Base-by-base conservation (phyloP, 2,329 filamentous ascomycete species). In the Clarireedia monteithiana region DNA sequence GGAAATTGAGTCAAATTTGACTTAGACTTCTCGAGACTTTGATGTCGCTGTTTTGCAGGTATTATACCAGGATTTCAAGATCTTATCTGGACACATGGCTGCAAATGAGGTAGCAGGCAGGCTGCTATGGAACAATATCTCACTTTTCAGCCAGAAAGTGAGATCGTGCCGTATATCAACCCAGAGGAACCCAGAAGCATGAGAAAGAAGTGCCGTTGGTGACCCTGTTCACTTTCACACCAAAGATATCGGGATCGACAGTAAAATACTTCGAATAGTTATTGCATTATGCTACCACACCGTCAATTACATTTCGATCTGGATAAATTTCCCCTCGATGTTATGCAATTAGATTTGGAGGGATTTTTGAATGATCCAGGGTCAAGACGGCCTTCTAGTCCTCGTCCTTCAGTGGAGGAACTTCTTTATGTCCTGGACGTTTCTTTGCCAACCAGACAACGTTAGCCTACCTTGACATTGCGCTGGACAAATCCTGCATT, bases 391-490 rank as follows among this genome's bases (percentile, higher is more conserved):
- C 36, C 26, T 34, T 14, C 23, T n/a, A 50, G 24, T 17, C 53
- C 40, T 9, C 34, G 50, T n/a, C 50, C 53, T 59, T 59, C 48
- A 48, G 57, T 36, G 47, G 57, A 2, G 54, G 57, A 5, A 48
- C 23, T 6, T 48, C 50, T 9, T 27, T 50, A 14, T 59, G 57
- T 30, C 50, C 50, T 38, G 57, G 57, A 7, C 45, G 54, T 3
- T 51, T 24, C 30, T 10, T 59, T 17, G 54, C 54, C 9, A 44
- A 51, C 34, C 42, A 48, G 14, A 38, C 40, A n/a, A 49, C 48
- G 3, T 30, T 53, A 2, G 15, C 27, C 1, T 56, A 48, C 36
- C 36, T 57, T 17, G 53, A 46, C 6, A 24, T 51, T 17, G 34
- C 38, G 12, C 12, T 57, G 5, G 26, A 45, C 17, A 27, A 42